A percentile compares a stretch with the other conserved stretches of the same genome.
Conservation (phyloP, 2,329 filamentous ascomycete genomes). For the Chalaropsis ovoidea region DNA sequence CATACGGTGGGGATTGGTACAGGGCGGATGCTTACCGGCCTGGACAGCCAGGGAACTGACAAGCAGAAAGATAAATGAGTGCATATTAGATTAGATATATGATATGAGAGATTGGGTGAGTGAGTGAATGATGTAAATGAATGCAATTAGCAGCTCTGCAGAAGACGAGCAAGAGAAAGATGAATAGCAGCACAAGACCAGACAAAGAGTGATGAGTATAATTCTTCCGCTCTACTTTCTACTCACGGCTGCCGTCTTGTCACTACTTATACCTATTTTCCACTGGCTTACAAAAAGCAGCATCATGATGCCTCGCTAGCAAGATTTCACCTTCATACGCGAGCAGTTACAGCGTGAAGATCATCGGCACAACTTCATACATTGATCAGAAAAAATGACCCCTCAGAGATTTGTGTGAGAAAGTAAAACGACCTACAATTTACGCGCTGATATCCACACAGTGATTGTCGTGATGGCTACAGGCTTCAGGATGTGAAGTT, state of each 20-base stretch:
- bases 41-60: constrained; percentile 17
- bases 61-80: constrained; percentile 17
- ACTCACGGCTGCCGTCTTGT: background rate
- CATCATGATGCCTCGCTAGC: background rate
- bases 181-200: background rate
- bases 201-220: background rate
- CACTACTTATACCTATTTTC: background rate
- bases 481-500: background rate
- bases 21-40: constrained; percentile 17
- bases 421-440: background rate
- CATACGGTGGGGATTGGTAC: background rate
- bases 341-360: constrained; percentile 4
- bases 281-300: background rate
- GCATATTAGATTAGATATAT: constrained; percentile 9
- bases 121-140: constrained; percentile 12
- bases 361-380: constrained; percentile 3
- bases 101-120: background rate
- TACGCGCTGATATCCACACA: background rate
- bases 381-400: background rate
- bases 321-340: background rate
- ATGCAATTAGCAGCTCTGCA: constrained; percentile 13
- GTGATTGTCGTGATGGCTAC: background rate
- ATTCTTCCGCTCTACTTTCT: background rate
- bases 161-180: constrained; percentile 9
- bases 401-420: background rate